These are phyloP conservation scores for Mallotus nudiflorus DNA, from an alignment of 345 rosid genomes.

Conservation along the genomic window DNA sequence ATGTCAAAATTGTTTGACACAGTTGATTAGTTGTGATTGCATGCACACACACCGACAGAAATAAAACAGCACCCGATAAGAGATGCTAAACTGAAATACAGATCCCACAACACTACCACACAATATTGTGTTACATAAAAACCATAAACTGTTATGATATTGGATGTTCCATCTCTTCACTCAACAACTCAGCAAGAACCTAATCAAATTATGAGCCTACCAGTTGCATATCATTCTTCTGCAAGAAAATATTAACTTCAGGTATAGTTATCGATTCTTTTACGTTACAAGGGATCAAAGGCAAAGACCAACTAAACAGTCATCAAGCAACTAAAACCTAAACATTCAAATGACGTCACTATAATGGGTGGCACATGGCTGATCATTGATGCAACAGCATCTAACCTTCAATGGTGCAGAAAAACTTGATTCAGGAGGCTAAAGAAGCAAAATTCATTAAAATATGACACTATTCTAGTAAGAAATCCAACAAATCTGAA, in stretches of 20 bases:
- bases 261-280: neutral
- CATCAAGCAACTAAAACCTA: neutral
- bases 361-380: neutral
- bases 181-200: too few relatives aligned
- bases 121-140: neutral
- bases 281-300: neutral
- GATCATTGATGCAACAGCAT: too few relatives aligned
- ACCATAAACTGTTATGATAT: too few relatives aligned
- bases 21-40: neutral
- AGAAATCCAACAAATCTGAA: neutral
- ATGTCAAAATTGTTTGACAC: constrained; percentile 15
- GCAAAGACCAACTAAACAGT: neutral
- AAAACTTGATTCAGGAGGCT: too few relatives aligned
- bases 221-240: neutral
- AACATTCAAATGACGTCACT: neutral
- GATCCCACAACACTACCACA: neutral
- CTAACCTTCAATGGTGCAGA: too few relatives aligned
- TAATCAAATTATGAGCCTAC: neutral
- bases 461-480: neutral
- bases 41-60: neutral
- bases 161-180: too few relatives aligned
- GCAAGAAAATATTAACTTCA: neutral
- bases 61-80: neutral
- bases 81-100: neutral
- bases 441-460: neutral